These are phyloP conservation scores for Sugiyamaella valdiviana DNA, from an alignment of 805 yeast species.

Conservation along the genomic window DNA sequence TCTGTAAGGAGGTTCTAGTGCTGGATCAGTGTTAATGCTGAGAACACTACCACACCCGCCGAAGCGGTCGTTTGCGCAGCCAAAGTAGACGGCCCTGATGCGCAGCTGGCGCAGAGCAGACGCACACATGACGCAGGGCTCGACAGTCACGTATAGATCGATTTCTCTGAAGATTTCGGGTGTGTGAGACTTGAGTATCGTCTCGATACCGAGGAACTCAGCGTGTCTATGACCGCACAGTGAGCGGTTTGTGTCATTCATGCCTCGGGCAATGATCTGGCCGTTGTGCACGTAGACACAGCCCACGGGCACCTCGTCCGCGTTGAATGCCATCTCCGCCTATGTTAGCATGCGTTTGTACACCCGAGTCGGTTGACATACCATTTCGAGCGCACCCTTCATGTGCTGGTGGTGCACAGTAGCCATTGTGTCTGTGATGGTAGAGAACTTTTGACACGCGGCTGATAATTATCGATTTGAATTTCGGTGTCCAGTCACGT, in stretches of 20 bases:
- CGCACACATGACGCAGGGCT: constrained; percentile 98
- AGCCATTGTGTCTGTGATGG: neutral
- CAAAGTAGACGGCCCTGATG: constrained; percentile 69
- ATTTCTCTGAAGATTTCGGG: constrained; percentile 43
- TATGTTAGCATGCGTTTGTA: constrained; percentile 9
- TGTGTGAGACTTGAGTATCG: constrained; percentile 37
- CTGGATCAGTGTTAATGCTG: constrained; percentile 45
- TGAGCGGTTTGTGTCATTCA: constrained; percentile 80
- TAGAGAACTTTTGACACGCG: neutral
- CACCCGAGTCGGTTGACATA: constrained; percentile 6
- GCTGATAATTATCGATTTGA: neutral
- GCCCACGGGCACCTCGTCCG: constrained; percentile 81
- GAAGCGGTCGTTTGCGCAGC: constrained; percentile 91
- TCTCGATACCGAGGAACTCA: constrained; percentile 74
- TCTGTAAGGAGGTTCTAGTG: constrained; percentile 36
- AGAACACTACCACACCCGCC: constrained; percentile 95
- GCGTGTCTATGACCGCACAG: constrained; percentile 85
- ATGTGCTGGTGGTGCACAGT: constrained; percentile 26
- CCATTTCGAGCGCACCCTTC: constrained; percentile 34
- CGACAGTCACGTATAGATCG: constrained; percentile 86
- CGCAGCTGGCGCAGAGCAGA: constrained; percentile 79
- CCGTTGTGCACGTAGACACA: constrained; percentile 58
- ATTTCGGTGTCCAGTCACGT: neutral
- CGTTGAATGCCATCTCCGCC: constrained; percentile 58
- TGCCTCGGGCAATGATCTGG: constrained; percentile 63